A percentile compares a stretch with the other conserved stretches of the same genome.
phyloP scores from a whole-genome alignment of 129 eudicot genomes.

The Flaveria trinervia region DNA sequence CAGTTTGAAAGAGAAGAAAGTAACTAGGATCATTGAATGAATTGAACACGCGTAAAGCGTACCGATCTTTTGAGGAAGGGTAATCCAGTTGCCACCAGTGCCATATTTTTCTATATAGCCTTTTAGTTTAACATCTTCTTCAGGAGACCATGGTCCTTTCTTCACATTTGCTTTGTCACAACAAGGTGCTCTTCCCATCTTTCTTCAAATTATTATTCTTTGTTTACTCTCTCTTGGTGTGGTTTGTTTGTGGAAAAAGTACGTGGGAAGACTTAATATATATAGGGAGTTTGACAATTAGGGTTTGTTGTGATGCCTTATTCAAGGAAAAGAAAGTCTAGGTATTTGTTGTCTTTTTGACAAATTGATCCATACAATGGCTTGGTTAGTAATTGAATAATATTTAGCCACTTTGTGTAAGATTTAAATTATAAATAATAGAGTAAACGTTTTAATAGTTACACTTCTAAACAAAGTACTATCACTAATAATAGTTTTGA shows the following conservation, averaged over 20 bases:
- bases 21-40: neutral
- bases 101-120: slow-evolving; percentile 21
- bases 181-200: slow-evolving; percentile 90
- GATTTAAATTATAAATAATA: neutral
- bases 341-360: slow-evolving; percentile 23
- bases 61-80: slow-evolving; percentile 85
- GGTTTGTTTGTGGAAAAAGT: slow-evolving; percentile 28
- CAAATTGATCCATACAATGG: slow-evolving; percentile 15
- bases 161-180: slow-evolving; percentile 85
- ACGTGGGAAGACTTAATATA: slow-evolving; percentile 24
- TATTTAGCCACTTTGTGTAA: neutral
- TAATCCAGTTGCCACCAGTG: slow-evolving; percentile 23
- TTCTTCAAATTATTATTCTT: slow-evolving; percentile 8
- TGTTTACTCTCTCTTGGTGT: neutral
- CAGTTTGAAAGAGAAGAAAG: neutral
- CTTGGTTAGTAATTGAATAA: neutral
- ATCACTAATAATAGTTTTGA: no score
- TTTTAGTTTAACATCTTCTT: slow-evolving; percentile 28
- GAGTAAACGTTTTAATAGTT: neutral
- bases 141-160: slow-evolving; percentile 85
- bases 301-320: slow-evolving; percentile 29
- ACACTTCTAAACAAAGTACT: no score
- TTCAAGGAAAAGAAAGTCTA: slow-evolving; percentile 23
- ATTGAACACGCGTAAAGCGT: neutral
- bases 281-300: slow-evolving; percentile 41